phyloP scores from a whole-genome alignment of 108 stramenopile species.

The Nitzschia sp. region DNA sequence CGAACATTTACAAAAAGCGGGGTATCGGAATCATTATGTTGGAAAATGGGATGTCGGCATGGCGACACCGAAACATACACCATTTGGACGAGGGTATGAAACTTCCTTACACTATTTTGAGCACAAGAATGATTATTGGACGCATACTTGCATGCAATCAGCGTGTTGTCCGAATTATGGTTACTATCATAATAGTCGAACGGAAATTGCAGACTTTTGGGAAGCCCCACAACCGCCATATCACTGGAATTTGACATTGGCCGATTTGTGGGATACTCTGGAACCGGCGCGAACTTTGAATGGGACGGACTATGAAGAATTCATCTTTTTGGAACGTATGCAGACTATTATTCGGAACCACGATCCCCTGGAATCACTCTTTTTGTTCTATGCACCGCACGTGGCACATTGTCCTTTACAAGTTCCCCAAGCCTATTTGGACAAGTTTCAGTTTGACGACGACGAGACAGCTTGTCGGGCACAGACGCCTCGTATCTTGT shows the following conservation, averaged over 20 bases:
- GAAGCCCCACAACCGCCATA: neutral
- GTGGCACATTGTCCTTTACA: slow-evolving; percentile 38
- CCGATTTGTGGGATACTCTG: slow-evolving; percentile 31
- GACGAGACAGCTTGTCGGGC: slow-evolving; percentile 8
- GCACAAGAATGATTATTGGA: slow-evolving; percentile 46
- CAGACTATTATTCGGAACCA: slow-evolving; percentile 18
- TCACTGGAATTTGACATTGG: slow-evolving; percentile 8
- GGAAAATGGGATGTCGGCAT: slow-evolving; percentile 63
- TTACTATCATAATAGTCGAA: neutral
- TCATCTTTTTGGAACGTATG: slow-evolving; percentile 23
- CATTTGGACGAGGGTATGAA: slow-evolving; percentile 47
- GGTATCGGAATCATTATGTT: slow-evolving; percentile 30
- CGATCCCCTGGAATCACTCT: slow-evolving; percentile 15
- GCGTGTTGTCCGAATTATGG: slow-evolving; percentile 1
- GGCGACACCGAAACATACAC: slow-evolving; percentile 49
- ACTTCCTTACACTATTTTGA: slow-evolving; percentile 38
- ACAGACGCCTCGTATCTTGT: slow-evolving; percentile 1
- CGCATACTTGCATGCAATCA: slow-evolving; percentile 22
- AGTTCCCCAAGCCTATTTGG: slow-evolving; percentile 26
- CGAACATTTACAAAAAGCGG: slow-evolving; percentile 9
- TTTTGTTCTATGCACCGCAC: slow-evolving; percentile 39
- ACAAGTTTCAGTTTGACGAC: slow-evolving; percentile 17
- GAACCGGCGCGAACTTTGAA: slow-evolving; percentile 17
- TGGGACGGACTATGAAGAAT: slow-evolving; percentile 27
- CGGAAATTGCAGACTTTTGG: neutral